phyloP scores from a whole-genome alignment of 2,329 filamentous ascomycete species.

The Paecilomyces sp. region DNA sequence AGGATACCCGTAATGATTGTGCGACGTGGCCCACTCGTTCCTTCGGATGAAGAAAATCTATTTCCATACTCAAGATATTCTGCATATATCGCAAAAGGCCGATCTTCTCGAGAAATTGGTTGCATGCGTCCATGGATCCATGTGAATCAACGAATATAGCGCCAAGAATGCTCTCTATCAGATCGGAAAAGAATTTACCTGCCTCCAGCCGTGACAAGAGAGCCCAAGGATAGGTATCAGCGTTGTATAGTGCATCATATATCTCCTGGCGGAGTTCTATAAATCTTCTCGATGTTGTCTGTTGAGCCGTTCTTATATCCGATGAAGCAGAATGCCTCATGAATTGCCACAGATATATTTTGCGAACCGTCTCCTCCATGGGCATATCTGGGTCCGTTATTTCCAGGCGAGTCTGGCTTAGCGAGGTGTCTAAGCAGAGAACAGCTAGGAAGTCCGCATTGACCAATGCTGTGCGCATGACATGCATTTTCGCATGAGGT shows the following conservation, averaged over 20 bases:
- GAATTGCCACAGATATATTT: slow-evolving; percentile 58
- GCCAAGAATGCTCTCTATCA: slow-evolving; percentile 73
- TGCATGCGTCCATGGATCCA: slow-evolving; percentile 55
- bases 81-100: slow-evolving; percentile 60
- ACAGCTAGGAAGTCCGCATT: slow-evolving; percentile 78
- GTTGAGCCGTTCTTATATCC: slow-evolving; percentile 44
- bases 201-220: slow-evolving; percentile 58
- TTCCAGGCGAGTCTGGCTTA: slow-evolving; percentile 12
- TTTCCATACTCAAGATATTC: slow-evolving; percentile 49
- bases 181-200: slow-evolving; percentile 74
- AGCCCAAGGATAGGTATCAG: slow-evolving; percentile 66
- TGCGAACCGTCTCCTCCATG: slow-evolving; percentile 12
- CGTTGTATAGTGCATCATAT: slow-evolving; percentile 41
- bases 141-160: slow-evolving; percentile 75
- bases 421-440: slow-evolving; percentile 53
- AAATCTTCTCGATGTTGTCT: slow-evolving; percentile 41
- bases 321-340: slow-evolving; percentile 51
- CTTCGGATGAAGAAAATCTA: slow-evolving; percentile 57
- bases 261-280: slow-evolving; percentile 44
- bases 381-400: slow-evolving; percentile 4
- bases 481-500: slow-evolving; percentile 61
- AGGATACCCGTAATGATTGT: slow-evolving; percentile 1
- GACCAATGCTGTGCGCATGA: slow-evolving; percentile 66
- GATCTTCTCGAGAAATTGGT: slow-evolving; percentile 52
- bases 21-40: slow-evolving; percentile 31